Evolutionary conservation across 73 alveolate genomes (phyloP), one percentile per base, ranked within the genome.

Genomic region (Urostyla sp.): DNA sequence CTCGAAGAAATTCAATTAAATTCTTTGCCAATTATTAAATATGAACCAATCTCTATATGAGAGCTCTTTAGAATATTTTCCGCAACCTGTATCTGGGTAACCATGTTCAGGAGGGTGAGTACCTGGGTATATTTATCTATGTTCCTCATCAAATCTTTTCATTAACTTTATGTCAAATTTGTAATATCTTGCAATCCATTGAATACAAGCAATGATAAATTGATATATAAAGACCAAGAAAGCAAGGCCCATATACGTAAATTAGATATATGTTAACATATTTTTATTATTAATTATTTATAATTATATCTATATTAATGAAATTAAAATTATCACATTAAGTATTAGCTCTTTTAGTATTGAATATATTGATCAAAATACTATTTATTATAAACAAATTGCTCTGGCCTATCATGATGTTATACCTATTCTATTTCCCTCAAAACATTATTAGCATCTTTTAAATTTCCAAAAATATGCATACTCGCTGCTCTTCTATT

Each of bases 1-100:
- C 43, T 72, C 84, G 40, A 72, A 31, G 26, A 18, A 72, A 55
- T 72, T 72, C 18, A 49, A 50, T 1, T 72, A 55, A 23, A 50
- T 72, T 40, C 84, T 40, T 50, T 72, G 84, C 52, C 48, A 45
- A 55, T 50, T 49, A 51, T 45, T 50, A 38, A 72, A 50, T 30
- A 55, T 20, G 84, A 23, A 72, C 84, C 84, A 72, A 7, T 72
- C 84, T 26, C 34, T 56, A 30, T 72, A 72, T 27, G 59, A 7
- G 46, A 72, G 55, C 20, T n/a, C 67, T 5, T 3, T n/a, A 5
- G 80, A 40, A 28, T 43, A 66, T 37, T 46, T 43, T 18, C 80
- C 80, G 27, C 44, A 40, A 2, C 80, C 80, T 10, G 48, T 66
- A 24, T 66, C 80, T 21, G 80, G 80, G 20, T 43, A 66, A 6